Evolutionary conservation across 768 basidiomycete genomes (phyloP).

Genomic region (Gloeostereum incarnatum): DNA sequence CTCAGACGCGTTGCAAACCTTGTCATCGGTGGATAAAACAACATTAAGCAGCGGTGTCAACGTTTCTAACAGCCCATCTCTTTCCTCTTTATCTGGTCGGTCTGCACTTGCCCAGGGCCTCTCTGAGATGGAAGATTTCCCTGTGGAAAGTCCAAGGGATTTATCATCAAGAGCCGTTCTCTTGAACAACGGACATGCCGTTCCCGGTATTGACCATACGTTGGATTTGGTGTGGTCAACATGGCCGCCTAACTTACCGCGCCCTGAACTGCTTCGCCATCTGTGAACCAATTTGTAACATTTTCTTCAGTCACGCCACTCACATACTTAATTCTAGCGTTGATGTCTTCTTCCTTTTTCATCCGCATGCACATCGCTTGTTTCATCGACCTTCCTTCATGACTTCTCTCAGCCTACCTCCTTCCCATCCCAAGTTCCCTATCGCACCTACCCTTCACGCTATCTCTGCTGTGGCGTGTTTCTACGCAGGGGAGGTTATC

Average conservation of each 20-base stretch:
- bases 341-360: constrained; percentile 72
- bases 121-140: constrained; percentile 5
- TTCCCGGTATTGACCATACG: constrained; percentile 7
- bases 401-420: constrained; percentile 51
- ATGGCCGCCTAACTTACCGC: constrained; percentile 59
- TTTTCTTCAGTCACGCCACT: no score
- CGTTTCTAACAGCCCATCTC: constrained; percentile 2
- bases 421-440: constrained; percentile 68
- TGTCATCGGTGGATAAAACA: constrained; percentile 4
- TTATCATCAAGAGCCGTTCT: neutral
- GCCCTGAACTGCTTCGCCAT: constrained; percentile 53
- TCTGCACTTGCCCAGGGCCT: constrained; percentile 1
- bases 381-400: constrained; percentile 64
- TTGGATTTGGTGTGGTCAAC: constrained; percentile 38
- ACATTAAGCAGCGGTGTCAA: neutral
- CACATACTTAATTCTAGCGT: no score
- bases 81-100: neutral
- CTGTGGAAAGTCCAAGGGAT: constrained; percentile 3
- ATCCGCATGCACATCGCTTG: constrained; percentile 64
- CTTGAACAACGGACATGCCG: neutral
- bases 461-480: constrained; percentile 74
- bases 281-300: constrained; percentile 26
- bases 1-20: neutral
- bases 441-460: constrained; percentile 66
- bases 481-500: constrained; percentile 63